Evolutionary conservation across 2,329 filamentous ascomycete genomes (phyloP).

Genomic region (Podosphaera aphanis): DNA sequence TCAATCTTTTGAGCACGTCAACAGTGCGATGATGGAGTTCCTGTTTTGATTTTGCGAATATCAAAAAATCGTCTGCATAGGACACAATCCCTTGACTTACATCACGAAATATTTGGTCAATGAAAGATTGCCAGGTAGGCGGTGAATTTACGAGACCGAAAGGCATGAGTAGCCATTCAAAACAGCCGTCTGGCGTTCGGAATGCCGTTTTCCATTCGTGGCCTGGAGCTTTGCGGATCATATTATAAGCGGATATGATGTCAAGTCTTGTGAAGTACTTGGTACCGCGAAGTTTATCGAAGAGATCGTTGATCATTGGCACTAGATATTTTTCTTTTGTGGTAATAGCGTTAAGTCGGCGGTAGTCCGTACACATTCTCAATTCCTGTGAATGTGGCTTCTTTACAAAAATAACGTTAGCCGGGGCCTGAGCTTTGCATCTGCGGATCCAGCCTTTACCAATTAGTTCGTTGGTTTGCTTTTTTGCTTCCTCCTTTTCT

Average conservation of each 20-base stretch:
- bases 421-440: not conserved
- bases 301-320: not conserved
- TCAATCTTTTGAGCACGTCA: not conserved
- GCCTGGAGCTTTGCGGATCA: not conserved
- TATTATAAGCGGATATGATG: not conserved
- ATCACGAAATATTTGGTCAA: too few species aligned
- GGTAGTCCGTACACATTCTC: not conserved
- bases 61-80: not conserved
- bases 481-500: not conserved
- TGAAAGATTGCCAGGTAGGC: too few species aligned
- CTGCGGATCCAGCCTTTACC: too few species aligned
- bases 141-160: not conserved
- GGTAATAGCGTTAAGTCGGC: not conserved
- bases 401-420: not conserved
- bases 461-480: not conserved
- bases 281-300: not conserved
- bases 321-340: conserved; percentile 1
- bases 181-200: not conserved
- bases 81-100: conserved; percentile 1
- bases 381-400: not conserved
- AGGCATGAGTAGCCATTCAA: not conserved
- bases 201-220: too few species aligned
- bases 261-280: conserved; percentile 1
- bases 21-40: not conserved
- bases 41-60: not conserved